phyloP scores from a whole-genome alignment of 495 filamentous ascomycete species.

The Entonaema liquescens region DNA sequence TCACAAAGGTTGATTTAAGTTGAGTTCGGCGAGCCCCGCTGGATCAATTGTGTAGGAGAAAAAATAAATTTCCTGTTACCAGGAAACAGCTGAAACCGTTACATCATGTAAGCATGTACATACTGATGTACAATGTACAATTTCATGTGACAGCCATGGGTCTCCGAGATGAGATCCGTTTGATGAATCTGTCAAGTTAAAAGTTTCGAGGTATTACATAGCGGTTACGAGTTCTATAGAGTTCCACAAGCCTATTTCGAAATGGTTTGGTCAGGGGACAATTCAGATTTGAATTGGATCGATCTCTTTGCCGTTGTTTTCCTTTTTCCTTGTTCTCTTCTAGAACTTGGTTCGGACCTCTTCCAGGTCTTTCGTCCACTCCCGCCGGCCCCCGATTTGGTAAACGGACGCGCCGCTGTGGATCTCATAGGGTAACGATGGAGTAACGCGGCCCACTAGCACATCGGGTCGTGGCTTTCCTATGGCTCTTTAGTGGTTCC shows the following conservation, averaged over 20 bases:
- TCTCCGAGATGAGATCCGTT: background rate
- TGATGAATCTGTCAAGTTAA: background rate
- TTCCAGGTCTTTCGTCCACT: slow-evolving; percentile 26
- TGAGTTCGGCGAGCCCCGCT: slow-evolving; percentile 25
- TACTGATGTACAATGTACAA: background rate
- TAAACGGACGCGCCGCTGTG: slow-evolving; percentile 33
- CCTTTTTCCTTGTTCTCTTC: slow-evolving; percentile 18
- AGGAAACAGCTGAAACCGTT: slow-evolving; percentile 6
- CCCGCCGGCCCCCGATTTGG: slow-evolving; percentile 26
- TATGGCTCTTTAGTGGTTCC: slow-evolving; percentile 27
- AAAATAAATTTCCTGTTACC: slow-evolving; percentile 13
- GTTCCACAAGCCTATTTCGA: background rate
- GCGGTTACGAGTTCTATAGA: slow-evolving; percentile 3
- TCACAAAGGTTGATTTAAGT: background rate
- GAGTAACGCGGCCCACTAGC: slow-evolving; percentile 38
- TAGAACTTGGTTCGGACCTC: slow-evolving; percentile 21
- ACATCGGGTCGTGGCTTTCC: slow-evolving; percentile 27
- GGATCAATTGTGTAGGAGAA: slow-evolving; percentile 12
- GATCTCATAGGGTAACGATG: slow-evolving; percentile 47
- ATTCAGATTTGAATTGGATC: background rate
- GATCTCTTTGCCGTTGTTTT: slow-evolving; percentile 15
- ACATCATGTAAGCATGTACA: background rate
- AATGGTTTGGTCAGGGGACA: background rate
- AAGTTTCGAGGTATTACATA: background rate
- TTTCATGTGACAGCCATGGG: background rate